A percentile compares a stretch with the other conserved stretches of the same genome.
Conservation (phyloP, 176 grass and related monocot species). For the Miscanthus lutarioriparius region DNA sequence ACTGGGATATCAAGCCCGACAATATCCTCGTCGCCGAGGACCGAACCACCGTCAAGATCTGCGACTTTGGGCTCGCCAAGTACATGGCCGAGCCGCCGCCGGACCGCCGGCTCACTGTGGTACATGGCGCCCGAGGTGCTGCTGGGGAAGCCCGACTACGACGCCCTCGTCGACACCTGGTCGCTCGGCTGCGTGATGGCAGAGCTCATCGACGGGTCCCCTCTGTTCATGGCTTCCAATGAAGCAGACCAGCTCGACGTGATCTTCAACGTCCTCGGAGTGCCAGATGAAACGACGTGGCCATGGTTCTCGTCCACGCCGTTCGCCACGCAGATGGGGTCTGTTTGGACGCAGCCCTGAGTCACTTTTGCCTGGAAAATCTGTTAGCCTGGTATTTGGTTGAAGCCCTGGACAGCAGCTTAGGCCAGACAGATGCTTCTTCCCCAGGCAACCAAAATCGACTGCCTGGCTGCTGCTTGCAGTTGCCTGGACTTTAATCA, state of each 20-base stretch:
- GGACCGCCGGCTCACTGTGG: not conserved
- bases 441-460: too few species aligned
- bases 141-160: constrained; percentile 31
- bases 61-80: constrained; percentile 41
- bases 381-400: too few species aligned
- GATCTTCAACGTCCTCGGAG: constrained; percentile 17
- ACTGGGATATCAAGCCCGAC: constrained; percentile 86
- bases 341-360: too few species aligned
- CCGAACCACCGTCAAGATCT: constrained; percentile 25
- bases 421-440: too few species aligned
- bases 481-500: too few species aligned
- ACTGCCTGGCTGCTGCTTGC: too few species aligned
- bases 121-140: constrained; percentile 43
- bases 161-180: constrained; percentile 38
- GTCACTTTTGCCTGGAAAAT: too few species aligned
- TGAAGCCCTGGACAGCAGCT: too few species aligned
- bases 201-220: constrained; percentile 14
- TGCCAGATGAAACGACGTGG: not conserved
- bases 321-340: not conserved
- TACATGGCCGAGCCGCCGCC: not conserved
- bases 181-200: constrained; percentile 53
- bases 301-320: not conserved
- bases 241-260: constrained; percentile 6
- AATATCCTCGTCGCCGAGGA: constrained; percentile 55
- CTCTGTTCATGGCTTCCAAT: not conserved